Conservation (phyloP, 352 stramenopile genomes). For the Globisporangium mamillatum region DNA sequence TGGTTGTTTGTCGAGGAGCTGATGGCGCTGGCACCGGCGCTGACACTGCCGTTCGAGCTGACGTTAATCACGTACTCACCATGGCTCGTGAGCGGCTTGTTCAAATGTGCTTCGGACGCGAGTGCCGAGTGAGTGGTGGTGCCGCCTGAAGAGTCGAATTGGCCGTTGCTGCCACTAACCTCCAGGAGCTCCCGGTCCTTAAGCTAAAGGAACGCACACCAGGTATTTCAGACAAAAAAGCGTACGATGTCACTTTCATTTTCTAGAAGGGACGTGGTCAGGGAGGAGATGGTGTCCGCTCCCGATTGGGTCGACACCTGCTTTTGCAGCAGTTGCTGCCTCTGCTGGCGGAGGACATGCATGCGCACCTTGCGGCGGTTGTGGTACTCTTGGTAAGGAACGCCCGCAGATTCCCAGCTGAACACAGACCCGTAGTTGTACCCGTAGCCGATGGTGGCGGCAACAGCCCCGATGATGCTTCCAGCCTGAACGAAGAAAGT, state of each 20-base stretch:
- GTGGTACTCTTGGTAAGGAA: slow-evolving; percentile 31
- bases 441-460: slow-evolving; percentile 50
- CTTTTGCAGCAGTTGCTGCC: slow-evolving; percentile 17
- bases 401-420: slow-evolving; percentile 27
- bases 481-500: slow-evolving; percentile 25
- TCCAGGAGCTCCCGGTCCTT: slow-evolving; percentile 26
- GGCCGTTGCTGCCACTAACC: slow-evolving; percentile 7
- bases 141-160: background rate
- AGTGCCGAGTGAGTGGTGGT: slow-evolving; percentile 2
- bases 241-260: slow-evolving; percentile 22
- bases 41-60: slow-evolving; percentile 18
- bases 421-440: slow-evolving; percentile 76
- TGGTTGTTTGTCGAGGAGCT: background rate
- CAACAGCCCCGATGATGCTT: slow-evolving; percentile 60
- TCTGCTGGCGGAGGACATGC: slow-evolving; percentile 21
- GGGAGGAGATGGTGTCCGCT: slow-evolving; percentile 13
- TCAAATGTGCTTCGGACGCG: slow-evolving; percentile 13
- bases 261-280: slow-evolving; percentile 18
- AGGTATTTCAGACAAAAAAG: slow-evolving; percentile 21
- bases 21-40: slow-evolving; percentile 10
- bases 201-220: slow-evolving; percentile 17
- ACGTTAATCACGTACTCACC: slow-evolving; percentile 27
- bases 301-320: slow-evolving; percentile 16
- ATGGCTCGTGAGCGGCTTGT: slow-evolving; percentile 13
- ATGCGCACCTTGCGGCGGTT: slow-evolving; percentile 27